Percentiles rank a stretch among this genome's conserved stretches.
Evolutionary conservation across 352 stramenopile genomes (phyloP).

Genomic region (Plasmopara muralis): DNA sequence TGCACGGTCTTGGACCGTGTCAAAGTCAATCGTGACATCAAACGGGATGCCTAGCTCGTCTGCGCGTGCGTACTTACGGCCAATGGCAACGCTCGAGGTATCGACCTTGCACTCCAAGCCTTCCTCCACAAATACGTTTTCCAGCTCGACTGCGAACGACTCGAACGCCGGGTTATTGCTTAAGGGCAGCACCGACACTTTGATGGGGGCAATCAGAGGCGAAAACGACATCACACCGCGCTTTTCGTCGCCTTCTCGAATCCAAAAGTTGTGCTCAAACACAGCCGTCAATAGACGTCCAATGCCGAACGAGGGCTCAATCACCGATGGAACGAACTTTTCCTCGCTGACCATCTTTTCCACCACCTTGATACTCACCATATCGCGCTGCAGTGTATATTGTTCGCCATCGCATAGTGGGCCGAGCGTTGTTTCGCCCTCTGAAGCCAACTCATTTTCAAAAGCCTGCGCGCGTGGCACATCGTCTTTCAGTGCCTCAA

Average conservation of each 20-base stretch:
- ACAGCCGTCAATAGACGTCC: slow-evolving; percentile 97
- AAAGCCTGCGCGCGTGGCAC: slow-evolving; percentile 85
- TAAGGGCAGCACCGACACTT: slow-evolving; percentile 94
- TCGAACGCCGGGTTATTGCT: slow-evolving; percentile 85
- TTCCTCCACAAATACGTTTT: slow-evolving; percentile 53
- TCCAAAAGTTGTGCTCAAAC: slow-evolving; percentile 98
- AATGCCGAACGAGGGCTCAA: slow-evolving; percentile 99
- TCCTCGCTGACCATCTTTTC: slow-evolving; percentile 95
- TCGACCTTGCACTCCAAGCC: slow-evolving; percentile 90
- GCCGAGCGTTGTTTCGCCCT: slow-evolving; percentile 88
- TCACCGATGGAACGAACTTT: slow-evolving; percentile 98
- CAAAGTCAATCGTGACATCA: slow-evolving; percentile 98
- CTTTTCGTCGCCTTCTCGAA: slow-evolving; percentile 95
- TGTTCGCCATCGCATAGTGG: slow-evolving; percentile 71
- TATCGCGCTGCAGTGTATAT: slow-evolving; percentile 92
- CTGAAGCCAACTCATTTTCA: slow-evolving; percentile 84
- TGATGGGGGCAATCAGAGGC: slow-evolving; percentile 96
- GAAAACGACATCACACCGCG: slow-evolving; percentile 97
- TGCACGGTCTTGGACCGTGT: slow-evolving; percentile 87
- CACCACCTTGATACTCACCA: slow-evolving; percentile 91
- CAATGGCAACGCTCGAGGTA: slow-evolving; percentile 93
- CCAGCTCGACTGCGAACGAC: slow-evolving; percentile 71
- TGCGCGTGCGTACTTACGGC: slow-evolving; percentile 93
- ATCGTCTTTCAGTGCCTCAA: slow-evolving; percentile 86
- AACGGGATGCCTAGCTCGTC: slow-evolving; percentile 99